Evolutionary conservation across 1,284 basidiomycete species (phyloP), one percentile per base, ranked within the genome.

Genomic region (Rhodotorula sp.): DNA sequence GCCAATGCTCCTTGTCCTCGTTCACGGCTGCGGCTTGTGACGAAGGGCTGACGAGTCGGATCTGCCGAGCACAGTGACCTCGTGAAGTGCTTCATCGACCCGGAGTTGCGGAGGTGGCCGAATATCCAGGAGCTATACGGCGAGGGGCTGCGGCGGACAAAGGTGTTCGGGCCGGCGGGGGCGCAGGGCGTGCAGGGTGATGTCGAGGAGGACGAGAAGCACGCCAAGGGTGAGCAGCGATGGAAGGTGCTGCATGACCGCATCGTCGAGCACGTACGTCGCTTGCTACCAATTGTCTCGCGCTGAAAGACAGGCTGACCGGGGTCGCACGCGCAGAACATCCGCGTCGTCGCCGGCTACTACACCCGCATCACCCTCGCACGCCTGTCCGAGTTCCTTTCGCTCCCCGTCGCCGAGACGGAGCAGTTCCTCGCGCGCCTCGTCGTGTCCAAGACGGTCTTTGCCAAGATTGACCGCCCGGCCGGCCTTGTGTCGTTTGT

Each of bases 31-130:
- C 68, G 49, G 46, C 27, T 56, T 19, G 17, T 41, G 16, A 8
- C 3, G 27, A n/a, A 41, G 12, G 0, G 25, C 59, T 63, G 42
- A 65, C 8, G 3, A 0, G 68, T 19, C 1, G 4, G 12, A 0
- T 44, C 49, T 10, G 9, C 14, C 10, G 21, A 3, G 5, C 49
- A 8, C 73, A 97, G 93, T 80, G 94, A 97, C 77, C 87, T 99
- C 55, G 87, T 97, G 70, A 99, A 99, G 84, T 96, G 92, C 79
- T 99, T 99, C 81, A 91, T 91, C 19, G 98, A 94, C 3, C 89
- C 89, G 55, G 97, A 99, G 80, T 85, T 99, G 57, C 97, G 98
- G 92, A 86, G 96, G 73, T 99, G 97, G 97, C 93, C 96, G 0
- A 93, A 93, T n/a, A 95, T 99, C 64, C 90, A 94, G 80, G 84